A percentile compares a stretch with the other conserved stretches of the same genome.
These are phyloP conservation scores for Filobasidium floriforme DNA, from an alignment of 768 basidiomycete genomes.

Conservation along the genomic window DNA sequence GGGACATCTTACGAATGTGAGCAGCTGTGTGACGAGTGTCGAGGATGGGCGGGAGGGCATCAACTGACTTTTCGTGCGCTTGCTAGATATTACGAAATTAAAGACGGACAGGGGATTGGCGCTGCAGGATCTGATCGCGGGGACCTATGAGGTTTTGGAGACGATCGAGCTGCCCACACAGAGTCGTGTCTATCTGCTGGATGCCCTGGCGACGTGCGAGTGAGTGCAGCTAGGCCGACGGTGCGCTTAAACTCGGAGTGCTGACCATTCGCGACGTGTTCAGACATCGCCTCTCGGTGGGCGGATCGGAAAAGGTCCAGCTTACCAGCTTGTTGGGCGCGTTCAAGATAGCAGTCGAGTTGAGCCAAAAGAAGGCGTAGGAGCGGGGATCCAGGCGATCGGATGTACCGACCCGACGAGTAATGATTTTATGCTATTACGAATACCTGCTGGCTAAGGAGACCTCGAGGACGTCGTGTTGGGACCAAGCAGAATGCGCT, in stretches of 20 bases:
- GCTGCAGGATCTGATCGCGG: constrained; percentile 83
- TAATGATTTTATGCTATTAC: no score
- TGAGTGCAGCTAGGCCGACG: constrained; percentile 48
- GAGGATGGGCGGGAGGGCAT: neutral
- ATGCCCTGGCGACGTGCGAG: constrained; percentile 93
- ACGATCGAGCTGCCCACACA: constrained; percentile 76
- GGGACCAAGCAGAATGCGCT: no score
- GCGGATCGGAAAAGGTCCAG: constrained; percentile 81
- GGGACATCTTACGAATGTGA: constrained; percentile 65
- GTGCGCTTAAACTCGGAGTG: neutral
- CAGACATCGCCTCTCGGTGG: constrained; percentile 84
- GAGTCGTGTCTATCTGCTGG: constrained; percentile 82
- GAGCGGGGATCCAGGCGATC: no score
- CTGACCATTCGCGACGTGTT: neutral
- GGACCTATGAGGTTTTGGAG: constrained; percentile 82
- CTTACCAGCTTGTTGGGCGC: constrained; percentile 81
- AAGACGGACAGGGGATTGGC: constrained; percentile 91
- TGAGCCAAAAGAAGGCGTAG: constrained; percentile 25
- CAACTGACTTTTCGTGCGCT: neutral
- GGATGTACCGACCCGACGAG: no score
- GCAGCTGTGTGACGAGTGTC: constrained; percentile 3
- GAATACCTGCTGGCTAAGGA: no score
- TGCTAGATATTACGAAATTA: constrained; percentile 71
- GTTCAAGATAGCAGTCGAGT: constrained; percentile 85
- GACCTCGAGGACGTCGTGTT: no score